Evolutionary conservation across 805 yeast species (phyloP), one percentile per base, ranked within the genome.

Genomic region (Lachancea thermotolerans): DNA sequence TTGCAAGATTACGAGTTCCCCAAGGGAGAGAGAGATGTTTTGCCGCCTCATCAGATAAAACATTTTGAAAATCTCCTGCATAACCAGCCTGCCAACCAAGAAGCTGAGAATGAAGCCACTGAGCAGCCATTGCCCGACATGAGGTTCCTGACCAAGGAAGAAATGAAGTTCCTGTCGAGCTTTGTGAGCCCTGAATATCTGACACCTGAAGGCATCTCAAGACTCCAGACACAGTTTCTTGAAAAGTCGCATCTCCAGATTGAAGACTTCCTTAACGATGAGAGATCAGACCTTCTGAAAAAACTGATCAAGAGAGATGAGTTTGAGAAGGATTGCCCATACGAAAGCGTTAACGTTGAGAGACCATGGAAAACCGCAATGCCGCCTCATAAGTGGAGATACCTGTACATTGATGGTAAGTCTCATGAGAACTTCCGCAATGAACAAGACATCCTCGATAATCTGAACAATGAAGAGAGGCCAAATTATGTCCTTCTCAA

Each of bases 321-420:
- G 57, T 69, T 88, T 14, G 78, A 83, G 39, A 72, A 71, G 42
- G 65, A 69, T 28, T 76, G 79, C 58, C 95, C 96, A 4, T 66
- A 66, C 31, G 64, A 57, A 0, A 72, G 82, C 11, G 55, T 62
- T 1, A 85, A 85, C 25, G 77, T 85, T 1, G 43, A 59, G 9
- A 69, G 63, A 40, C 96, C 96, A 7, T 93, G 99, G 99, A 81
- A 83, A 50, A 72, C 89, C 35, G 93, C 97, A 0, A 77, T 84
- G 39, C 98, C 99, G 8, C 93, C 97, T 8, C 98, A 91, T 59
- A 88, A 93, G 61, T 90, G 89, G 68, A 70, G 96, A 50, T 93
- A 74, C 59, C 63, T 88, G 70, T 91, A 88, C 60, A 72, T 90
- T 29, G 95, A 87, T 59, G 91, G 91, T 2, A 68, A 69, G 45